Conservation (phyloP, 176 grass and related monocot genomes). For the Cenchrus purpureus region DNA sequence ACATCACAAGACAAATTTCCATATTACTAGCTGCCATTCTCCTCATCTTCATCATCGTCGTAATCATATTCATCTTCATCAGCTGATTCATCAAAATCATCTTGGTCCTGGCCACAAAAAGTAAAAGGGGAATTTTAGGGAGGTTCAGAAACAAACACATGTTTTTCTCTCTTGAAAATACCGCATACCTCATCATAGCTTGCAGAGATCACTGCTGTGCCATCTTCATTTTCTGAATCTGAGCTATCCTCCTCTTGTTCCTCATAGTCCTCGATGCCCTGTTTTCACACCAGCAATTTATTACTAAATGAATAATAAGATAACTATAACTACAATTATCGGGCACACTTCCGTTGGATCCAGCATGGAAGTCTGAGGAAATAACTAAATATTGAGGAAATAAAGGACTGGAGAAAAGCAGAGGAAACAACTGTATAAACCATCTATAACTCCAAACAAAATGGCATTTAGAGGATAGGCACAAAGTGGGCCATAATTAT, state of each 20-base stretch:
- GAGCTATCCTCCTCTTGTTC: constrained; percentile 53
- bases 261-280: constrained; percentile 72
- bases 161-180: not conserved
- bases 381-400: constrained; percentile 8
- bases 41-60: constrained; percentile 17
- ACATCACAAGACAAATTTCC: constrained; percentile 26
- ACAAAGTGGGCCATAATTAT: not conserved
- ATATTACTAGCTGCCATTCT: constrained; percentile 29
- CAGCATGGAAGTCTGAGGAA: constrained; percentile 1
- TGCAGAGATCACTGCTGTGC: not conserved
- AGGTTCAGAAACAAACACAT: constrained; percentile 19
- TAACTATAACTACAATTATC: not conserved
- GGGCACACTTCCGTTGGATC: not conserved
- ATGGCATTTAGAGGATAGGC: not conserved
- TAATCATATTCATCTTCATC: constrained; percentile 50
- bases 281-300: constrained; percentile 35
- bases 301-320: not conserved
- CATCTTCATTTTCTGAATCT: constrained; percentile 50
- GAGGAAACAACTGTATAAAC: not conserved
- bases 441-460: not conserved
- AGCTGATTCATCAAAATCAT: constrained; percentile 63
- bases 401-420: not conserved
- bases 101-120: constrained; percentile 48
- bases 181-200: constrained; percentile 52
- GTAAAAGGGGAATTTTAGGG: not conserved